Percentiles rank a stretch among this genome's conserved stretches.
These are phyloP conservation scores for Nothophaeocryptopus gaeumannii DNA, from an alignment of 2,329 filamentous ascomycete species.

Conservation along the genomic window DNA sequence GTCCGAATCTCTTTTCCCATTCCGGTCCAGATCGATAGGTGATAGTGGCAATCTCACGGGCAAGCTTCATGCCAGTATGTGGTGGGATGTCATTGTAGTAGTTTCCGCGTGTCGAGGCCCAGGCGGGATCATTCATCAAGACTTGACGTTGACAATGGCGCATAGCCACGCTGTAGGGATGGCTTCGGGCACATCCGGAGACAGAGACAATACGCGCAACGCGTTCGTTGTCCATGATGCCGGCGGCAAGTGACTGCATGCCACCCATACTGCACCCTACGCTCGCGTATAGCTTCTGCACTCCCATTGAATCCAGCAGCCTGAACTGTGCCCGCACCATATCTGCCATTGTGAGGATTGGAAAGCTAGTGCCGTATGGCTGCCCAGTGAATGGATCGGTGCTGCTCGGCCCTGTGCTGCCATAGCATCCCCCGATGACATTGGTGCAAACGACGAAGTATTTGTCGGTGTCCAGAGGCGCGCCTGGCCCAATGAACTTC, in stretches of 20 bases:
- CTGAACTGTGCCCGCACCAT: slow-evolving; percentile 97
- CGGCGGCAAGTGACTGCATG: slow-evolving; percentile 92
- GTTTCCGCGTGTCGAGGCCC: slow-evolving; percentile 77
- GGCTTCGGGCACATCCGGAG: slow-evolving; percentile 87
- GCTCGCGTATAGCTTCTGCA: slow-evolving; percentile 79
- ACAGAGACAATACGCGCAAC: slow-evolving; percentile 83
- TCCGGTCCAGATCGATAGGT: slow-evolving; percentile 95
- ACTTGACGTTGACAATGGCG: slow-evolving; percentile 96
- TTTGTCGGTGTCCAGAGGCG: slow-evolving; percentile 81
- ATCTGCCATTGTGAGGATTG: slow-evolving; percentile 91
- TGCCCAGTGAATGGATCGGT: slow-evolving; percentile 85
- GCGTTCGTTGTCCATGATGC: slow-evolving; percentile 75
- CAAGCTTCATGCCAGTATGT: slow-evolving; percentile 96
- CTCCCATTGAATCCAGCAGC: slow-evolving; percentile 74
- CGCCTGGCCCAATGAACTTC: slow-evolving; percentile 88
- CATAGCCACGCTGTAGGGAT: slow-evolving; percentile 98
- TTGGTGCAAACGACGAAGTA: slow-evolving; percentile 97
- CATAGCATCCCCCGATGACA: slow-evolving; percentile 92
- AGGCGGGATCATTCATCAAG: slow-evolving; percentile 98
- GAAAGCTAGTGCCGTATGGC: slow-evolving; percentile 89
- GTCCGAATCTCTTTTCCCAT: slow-evolving; percentile 93
- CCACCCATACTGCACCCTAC: slow-evolving; percentile 97
- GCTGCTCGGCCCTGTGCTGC: slow-evolving; percentile 85
- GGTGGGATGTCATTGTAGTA: slow-evolving; percentile 80
- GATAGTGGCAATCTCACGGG: slow-evolving; percentile 93